Evolutionary conservation across 2,329 filamentous ascomycete genomes (phyloP), one percentile per base, ranked within the genome.

Genomic region (Penicillium crustosum): DNA sequence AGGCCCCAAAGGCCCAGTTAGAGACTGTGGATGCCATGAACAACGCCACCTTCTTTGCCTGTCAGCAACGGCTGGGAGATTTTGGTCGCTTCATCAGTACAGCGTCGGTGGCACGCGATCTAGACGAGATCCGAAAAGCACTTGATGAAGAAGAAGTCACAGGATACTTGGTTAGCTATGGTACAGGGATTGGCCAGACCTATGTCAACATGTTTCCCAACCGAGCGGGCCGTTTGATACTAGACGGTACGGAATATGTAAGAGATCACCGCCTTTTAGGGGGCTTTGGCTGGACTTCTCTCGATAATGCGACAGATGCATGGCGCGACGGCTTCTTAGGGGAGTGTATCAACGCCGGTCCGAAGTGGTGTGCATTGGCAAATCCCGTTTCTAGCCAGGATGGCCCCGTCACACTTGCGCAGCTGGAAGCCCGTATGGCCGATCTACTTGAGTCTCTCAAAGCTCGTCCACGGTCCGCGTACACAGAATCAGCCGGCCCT

Each of bases 191-290:
- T 33, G 61, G 52, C 4, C 61, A 63, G 50, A 62, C 61, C 25
- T 62, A 62, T 55, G 61, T 56, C 23, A 63, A 59, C 42, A 63
- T 63, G 61, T 63, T 63, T 44, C 61, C 61, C 8, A 29, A 27
- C 19, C 51, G 57, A 39, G 57, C 49, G 5, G 61, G 61, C 35
- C 60, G 61, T 10, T n/a, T 63, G 38, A 60, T 63, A 2, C 57
- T 63, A 4, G 61, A 63, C 36, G 61, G 61, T 2, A 63, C 52
- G 6, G 57, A 61, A 33, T 61, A 63, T 49, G 61, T 61, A 47
- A 44, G 17, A 9, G 61, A 63, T 33, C 59, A 61, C 12, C 59
- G 59, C 2, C 41, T 61, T 1, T 25, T 61, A 6, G 61, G 61
- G 1, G 61, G 61, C 15, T 61, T 61, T 47, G 61, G 59, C n/a